Evolutionary conservation across 768 basidiomycete species (phyloP).

Genomic region (Botryobasidium botryosum): DNA sequence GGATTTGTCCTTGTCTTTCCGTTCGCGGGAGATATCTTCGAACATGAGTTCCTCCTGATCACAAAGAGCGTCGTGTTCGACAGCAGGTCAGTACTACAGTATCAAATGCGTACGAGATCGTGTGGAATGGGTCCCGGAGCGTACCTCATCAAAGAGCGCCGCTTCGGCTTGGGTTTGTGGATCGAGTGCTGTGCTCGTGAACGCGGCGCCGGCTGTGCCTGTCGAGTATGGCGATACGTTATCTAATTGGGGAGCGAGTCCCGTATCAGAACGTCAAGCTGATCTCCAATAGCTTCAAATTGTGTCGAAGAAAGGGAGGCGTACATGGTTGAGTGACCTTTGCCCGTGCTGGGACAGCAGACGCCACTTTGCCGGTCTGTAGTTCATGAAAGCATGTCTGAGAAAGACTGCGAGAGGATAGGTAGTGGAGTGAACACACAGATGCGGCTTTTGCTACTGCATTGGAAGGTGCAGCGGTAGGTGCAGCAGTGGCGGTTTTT

Average conservation of each 20-base stretch:
- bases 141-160: slow-evolving; percentile 86
- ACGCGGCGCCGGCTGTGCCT: slow-evolving; percentile 77
- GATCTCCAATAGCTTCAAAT: background rate
- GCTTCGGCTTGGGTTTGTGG: slow-evolving; percentile 54
- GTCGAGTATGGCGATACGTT: slow-evolving; percentile 84
- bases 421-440: too few relatives aligned
- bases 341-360: slow-evolving; percentile 16
- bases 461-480: slow-evolving; percentile 20
- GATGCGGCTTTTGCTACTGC: slow-evolving; percentile 18
- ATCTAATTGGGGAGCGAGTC: slow-evolving; percentile 29
- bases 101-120: background rate
- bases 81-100: background rate
- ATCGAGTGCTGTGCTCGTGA: slow-evolving; percentile 85
- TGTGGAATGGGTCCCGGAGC: slow-evolving; percentile 9
- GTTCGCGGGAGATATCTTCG: slow-evolving; percentile 77
- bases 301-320: slow-evolving; percentile 13
- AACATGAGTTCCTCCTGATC: slow-evolving; percentile 96
- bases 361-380: too few relatives aligned
- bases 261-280: background rate
- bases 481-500: background rate
- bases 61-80: background rate
- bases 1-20: slow-evolving; percentile 85
- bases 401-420: too few relatives aligned
- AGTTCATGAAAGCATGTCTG: too few relatives aligned
- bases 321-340: slow-evolving; percentile 52